Conservation (phyloP, 176 grass and related monocot genomes). For the Typha latifolia region DNA sequence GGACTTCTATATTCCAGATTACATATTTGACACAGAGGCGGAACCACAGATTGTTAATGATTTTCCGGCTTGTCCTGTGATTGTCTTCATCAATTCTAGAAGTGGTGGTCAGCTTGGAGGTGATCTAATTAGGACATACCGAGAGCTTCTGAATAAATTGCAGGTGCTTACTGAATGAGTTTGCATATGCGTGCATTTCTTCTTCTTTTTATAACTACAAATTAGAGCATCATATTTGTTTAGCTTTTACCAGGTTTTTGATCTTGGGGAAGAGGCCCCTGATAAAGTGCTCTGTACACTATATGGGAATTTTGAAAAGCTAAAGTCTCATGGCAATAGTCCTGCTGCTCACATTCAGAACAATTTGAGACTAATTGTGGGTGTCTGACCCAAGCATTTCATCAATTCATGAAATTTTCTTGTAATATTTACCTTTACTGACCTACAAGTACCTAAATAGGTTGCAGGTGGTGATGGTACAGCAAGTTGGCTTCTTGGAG, state of each 20-base stretch:
- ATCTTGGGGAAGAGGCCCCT: conserved; percentile 75
- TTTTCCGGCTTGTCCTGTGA: conserved; percentile 42
- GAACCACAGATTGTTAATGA: conserved; percentile 15
- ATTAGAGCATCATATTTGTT: conserved; percentile 6
- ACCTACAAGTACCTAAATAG: conserved; percentile 34
- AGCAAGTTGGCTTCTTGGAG: conserved; percentile 92
- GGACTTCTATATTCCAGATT: conserved; percentile 72
- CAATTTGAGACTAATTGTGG: conserved; percentile 77
- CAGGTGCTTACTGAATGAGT: conserved; percentile 45
- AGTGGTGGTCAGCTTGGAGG: conserved; percentile 82
- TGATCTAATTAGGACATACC: conserved; percentile 64
- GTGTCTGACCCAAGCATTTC: conserved; percentile 10
- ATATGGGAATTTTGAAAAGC: conserved; percentile 75
- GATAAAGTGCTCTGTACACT: conserved; percentile 74
- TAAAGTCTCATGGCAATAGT: conserved; percentile 40
- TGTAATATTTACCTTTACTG: conserved; percentile 6
- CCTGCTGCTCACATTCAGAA: conserved; percentile 55
- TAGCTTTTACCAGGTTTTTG: conserved; percentile 61
- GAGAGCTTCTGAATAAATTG: conserved; percentile 59
- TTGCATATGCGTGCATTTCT: background rate
- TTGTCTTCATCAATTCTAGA: conserved; percentile 85
- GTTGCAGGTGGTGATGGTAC: conserved; percentile 98
- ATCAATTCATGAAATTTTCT: too few relatives aligned
- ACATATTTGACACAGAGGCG: conserved; percentile 52
- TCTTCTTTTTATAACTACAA: background rate